phyloP scores from a whole-genome alignment of 352 stramenopile genomes.

The Phytopythium litorale region DNA sequence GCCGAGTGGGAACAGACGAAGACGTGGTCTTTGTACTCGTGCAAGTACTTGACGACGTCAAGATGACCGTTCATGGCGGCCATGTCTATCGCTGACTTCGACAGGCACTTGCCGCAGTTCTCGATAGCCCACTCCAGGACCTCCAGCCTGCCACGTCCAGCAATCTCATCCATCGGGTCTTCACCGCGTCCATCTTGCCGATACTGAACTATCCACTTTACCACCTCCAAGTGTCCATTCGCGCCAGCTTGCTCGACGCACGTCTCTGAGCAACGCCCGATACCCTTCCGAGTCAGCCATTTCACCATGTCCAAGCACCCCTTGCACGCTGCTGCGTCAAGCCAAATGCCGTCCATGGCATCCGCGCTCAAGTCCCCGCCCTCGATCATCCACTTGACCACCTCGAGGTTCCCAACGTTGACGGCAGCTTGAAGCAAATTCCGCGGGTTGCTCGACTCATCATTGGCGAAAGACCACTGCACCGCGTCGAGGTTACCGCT shows the following conservation, averaged over 20 bases:
- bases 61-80: constrained; percentile 3
- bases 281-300: constrained; percentile 22
- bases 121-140: constrained; percentile 27
- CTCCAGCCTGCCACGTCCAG: constrained; percentile 18
- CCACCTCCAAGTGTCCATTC: constrained; percentile 25
- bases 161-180: constrained; percentile 25
- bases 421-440: not conserved
- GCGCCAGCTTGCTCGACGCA: constrained; percentile 25
- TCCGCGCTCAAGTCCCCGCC: not conserved
- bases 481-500: constrained; percentile 21
- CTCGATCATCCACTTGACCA: constrained; percentile 4
- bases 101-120: constrained; percentile 11
- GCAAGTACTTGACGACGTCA: not conserved
- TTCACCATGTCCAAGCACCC: constrained; percentile 26
- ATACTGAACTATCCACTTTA: constrained; percentile 23
- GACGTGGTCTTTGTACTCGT: not conserved
- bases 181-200: constrained; percentile 25
- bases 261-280: constrained; percentile 17
- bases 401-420: not conserved
- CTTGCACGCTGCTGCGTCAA: not conserved
- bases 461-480: constrained; percentile 13
- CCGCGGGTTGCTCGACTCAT: not conserved
- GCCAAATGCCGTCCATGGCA: not conserved
- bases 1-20: constrained; percentile 5
- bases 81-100: constrained; percentile 24